Conservation (phyloP, 805 yeast species). For the Candida argentea region DNA sequence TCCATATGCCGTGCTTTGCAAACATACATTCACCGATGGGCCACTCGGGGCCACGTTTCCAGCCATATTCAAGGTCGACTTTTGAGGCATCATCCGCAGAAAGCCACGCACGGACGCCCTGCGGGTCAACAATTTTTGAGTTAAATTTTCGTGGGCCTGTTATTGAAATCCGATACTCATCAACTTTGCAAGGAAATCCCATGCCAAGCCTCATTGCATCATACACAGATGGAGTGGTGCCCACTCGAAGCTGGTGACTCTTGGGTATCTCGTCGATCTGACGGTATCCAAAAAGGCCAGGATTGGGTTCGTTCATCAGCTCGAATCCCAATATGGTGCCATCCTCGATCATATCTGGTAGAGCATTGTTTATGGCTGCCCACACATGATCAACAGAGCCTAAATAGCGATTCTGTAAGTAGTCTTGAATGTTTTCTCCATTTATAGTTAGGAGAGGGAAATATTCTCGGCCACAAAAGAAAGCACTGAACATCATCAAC, state of each 20-base stretch:
- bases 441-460: slow-evolving; percentile 70
- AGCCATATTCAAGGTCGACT: slow-evolving; percentile 59
- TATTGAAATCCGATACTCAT: slow-evolving; percentile 55
- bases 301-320: slow-evolving; percentile 75
- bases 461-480: slow-evolving; percentile 67
- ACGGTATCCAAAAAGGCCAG: slow-evolving; percentile 59
- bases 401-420: slow-evolving; percentile 54
- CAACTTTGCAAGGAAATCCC: slow-evolving; percentile 65
- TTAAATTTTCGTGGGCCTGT: slow-evolving; percentile 71
- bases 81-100: slow-evolving; percentile 26
- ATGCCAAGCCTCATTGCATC: slow-evolving; percentile 68
- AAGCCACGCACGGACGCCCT: slow-evolving; percentile 65
- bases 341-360: slow-evolving; percentile 24
- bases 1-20: slow-evolving; percentile 78
- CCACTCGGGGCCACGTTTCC: slow-evolving; percentile 60
- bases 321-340: slow-evolving; percentile 72
- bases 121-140: slow-evolving; percentile 47
- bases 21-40: slow-evolving; percentile 65
- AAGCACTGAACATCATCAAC: slow-evolving; percentile 75
- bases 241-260: slow-evolving; percentile 58
- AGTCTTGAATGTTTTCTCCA: slow-evolving; percentile 70
- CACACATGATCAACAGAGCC: slow-evolving; percentile 36
- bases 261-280: slow-evolving; percentile 48
- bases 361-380: slow-evolving; percentile 14
- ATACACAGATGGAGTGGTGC: slow-evolving; percentile 75